Conservation (phyloP, 1,284 basidiomycete species). For the Sanguinoderma infundibulare region DNA sequence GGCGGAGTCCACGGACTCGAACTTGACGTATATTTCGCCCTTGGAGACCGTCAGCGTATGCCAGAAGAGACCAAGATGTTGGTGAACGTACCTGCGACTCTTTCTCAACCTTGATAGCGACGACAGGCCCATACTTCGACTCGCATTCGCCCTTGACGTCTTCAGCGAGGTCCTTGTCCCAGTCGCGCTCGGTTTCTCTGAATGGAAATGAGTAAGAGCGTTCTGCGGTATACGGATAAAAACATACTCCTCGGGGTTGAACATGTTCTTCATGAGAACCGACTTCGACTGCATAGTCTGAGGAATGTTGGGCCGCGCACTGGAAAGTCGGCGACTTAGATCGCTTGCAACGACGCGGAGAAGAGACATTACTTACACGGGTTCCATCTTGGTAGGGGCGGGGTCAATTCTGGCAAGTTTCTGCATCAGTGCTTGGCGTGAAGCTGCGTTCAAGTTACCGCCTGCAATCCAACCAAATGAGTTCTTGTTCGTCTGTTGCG, state of each 20-base stretch:
- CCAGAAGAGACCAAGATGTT: not conserved
- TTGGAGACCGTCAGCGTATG: constrained; percentile 39
- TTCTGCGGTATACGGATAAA: not conserved
- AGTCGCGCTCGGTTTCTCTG: constrained; percentile 94
- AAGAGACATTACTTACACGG: constrained; percentile 51
- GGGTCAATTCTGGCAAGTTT: constrained; percentile 94
- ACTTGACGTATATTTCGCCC: constrained; percentile 98
- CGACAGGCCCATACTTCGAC: constrained; percentile 87
- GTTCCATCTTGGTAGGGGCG: constrained; percentile 56
- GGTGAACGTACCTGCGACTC: constrained; percentile 78
- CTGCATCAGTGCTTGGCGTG: constrained; percentile 97
- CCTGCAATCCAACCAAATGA: constrained; percentile 42
- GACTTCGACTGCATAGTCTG: constrained; percentile 84
- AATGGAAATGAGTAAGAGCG: constrained; percentile 1
- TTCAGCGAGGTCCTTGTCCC: constrained; percentile 95
- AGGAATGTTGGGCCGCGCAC: constrained; percentile 71
- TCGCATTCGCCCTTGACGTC: constrained; percentile 96
- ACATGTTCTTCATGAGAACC: constrained; percentile 94
- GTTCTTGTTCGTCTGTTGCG: not conserved
- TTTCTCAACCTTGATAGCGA: constrained; percentile 91
- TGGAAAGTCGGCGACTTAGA: constrained; percentile 30
- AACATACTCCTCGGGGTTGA: constrained; percentile 90
- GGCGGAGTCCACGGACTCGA: constrained; percentile 79
- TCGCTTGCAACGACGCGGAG: not conserved
- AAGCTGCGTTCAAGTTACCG: constrained; percentile 93